Evolutionary conservation across 148 eudicot genomes (phyloP).

Genomic region (Silene uniflora): DNA sequence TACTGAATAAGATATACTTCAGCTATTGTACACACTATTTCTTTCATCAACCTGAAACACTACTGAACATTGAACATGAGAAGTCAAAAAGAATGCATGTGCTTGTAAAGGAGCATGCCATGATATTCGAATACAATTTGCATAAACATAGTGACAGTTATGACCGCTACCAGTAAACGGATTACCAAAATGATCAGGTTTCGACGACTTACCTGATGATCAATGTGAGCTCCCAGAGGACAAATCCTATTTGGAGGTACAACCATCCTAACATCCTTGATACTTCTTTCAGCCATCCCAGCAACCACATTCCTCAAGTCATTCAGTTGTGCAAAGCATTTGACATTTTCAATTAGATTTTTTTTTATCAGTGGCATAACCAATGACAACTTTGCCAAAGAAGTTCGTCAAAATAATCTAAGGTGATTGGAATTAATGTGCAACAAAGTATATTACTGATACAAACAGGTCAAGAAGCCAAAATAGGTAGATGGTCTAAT

Average conservation of each 20-base stretch:
- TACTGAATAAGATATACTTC: not conserved
- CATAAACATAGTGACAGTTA: not conserved
- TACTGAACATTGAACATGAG: not conserved
- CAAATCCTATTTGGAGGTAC: slow-evolving; percentile 95
- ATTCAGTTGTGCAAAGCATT: slow-evolving; percentile 48
- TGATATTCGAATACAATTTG: not conserved
- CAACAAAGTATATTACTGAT: not conserved
- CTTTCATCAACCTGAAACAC: not conserved
- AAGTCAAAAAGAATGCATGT: not conserved
- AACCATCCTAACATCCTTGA: slow-evolving; percentile 64
- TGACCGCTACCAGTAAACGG: not conserved
- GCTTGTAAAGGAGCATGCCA: not conserved
- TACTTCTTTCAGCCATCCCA: slow-evolving; percentile 50
- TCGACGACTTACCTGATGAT: slow-evolving; percentile 71
- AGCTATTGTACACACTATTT: not conserved
- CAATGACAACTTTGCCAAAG: not conserved
- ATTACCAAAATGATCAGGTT: not conserved
- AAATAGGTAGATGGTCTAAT: not conserved
- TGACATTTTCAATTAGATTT: not conserved
- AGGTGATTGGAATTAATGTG: not conserved
- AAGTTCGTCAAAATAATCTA: not conserved
- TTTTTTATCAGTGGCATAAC: not conserved
- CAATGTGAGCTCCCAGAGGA: slow-evolving; percentile 98
- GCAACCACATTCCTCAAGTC: slow-evolving; percentile 54
- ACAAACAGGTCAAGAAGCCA: not conserved